A percentile compares a stretch with the other conserved stretches of the same genome.
These are phyloP conservation scores for Escovopsis sp. DNA, from an alignment of 2,329 filamentous ascomycete species.

Conservation along the genomic window DNA sequence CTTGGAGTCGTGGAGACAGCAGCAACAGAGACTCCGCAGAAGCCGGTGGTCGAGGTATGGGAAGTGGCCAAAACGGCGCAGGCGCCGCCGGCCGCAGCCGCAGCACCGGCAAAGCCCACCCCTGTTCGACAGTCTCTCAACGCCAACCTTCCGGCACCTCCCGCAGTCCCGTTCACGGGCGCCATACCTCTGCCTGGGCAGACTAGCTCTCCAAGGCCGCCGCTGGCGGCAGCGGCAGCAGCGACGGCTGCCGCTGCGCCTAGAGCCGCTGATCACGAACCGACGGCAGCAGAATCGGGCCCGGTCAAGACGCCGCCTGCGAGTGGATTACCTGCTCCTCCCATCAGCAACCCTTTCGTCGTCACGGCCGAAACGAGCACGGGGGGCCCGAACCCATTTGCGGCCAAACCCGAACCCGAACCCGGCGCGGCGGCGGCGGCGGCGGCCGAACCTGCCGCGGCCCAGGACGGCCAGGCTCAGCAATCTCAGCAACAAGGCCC, in stretches of 20 bases:
- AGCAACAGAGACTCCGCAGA: conserved; percentile 69
- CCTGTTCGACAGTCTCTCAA: conserved; percentile 11
- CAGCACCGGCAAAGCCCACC: conserved; percentile 8
- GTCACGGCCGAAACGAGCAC: conserved; percentile 8
- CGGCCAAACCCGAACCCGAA: conserved; percentile 9
- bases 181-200: conserved; percentile 1
- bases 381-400: conserved; percentile 16
- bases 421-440: too few relatives aligned
- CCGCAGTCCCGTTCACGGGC: conserved; percentile 1
- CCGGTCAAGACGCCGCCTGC: conserved; percentile 4
- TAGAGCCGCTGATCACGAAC: not conserved
- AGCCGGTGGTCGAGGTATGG: conserved; percentile 77
- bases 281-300: not conserved
- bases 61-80: conserved; percentile 49
- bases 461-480: conserved; percentile 5
- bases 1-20: conserved; percentile 66
- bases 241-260: too few relatives aligned
- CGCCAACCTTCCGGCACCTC: conserved; percentile 6
- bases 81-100: conserved; percentile 12
- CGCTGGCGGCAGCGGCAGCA: conserved; percentile 6
- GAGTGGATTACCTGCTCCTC: conserved; percentile 10
- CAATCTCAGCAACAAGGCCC: conserved; percentile 5
- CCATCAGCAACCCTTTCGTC: conserved; percentile 19
- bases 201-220: conserved; percentile 5
- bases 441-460: conserved; percentile 4